Percentiles rank a stretch among this genome's conserved stretches.
Evolutionary conservation across 1,139 yeast genomes (phyloP).

Genomic region (Blastobotrys serpentis): DNA sequence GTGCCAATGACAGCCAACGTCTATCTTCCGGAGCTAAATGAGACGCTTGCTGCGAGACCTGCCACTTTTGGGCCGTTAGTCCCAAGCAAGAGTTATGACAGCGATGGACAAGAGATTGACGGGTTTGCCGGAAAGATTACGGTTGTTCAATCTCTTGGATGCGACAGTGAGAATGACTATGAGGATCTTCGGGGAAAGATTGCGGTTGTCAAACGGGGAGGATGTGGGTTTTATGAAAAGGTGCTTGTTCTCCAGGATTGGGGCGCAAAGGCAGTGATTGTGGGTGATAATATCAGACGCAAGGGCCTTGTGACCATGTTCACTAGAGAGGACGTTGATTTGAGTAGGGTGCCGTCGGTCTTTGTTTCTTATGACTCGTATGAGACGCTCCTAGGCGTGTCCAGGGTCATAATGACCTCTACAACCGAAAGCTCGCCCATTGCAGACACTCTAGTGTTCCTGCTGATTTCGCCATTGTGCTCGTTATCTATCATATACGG

Average conservation of each 20-base stretch:
- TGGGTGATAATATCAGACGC: conserved; percentile 40
- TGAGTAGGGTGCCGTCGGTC: conserved; percentile 40
- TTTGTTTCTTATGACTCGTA: conserved; percentile 40
- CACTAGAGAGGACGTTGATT: conserved; percentile 34
- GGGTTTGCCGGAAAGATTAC: conserved; percentile 29
- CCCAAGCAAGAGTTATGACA: conserved; percentile 19
- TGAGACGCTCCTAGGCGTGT: conserved; percentile 29
- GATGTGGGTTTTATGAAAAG: conserved; percentile 42
- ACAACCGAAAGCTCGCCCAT: conserved; percentile 36
- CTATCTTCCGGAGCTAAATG: conserved; percentile 29
- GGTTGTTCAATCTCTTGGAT: conserved; percentile 27
- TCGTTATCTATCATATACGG: conserved; percentile 42
- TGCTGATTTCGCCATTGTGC: conserved; percentile 43
- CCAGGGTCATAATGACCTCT: conserved; percentile 35
- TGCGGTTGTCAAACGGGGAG: conserved; percentile 42
- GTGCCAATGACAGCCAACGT: conserved; percentile 33
- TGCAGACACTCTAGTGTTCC: conserved; percentile 39
- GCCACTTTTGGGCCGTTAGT: conserved; percentile 40
- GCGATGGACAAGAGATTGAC: conserved; percentile 11
- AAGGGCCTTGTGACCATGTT: conserved; percentile 42
- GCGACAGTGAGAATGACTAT: conserved; percentile 21
- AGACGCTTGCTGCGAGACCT: conserved; percentile 36
- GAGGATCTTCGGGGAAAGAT: conserved; percentile 32
- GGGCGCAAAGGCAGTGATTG: conserved; percentile 45
- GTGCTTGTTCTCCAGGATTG: conserved; percentile 39